Evolutionary conservation across 768 basidiomycete species (phyloP), one percentile per base, ranked within the genome.

Genomic region (Suillus ampliporus): DNA sequence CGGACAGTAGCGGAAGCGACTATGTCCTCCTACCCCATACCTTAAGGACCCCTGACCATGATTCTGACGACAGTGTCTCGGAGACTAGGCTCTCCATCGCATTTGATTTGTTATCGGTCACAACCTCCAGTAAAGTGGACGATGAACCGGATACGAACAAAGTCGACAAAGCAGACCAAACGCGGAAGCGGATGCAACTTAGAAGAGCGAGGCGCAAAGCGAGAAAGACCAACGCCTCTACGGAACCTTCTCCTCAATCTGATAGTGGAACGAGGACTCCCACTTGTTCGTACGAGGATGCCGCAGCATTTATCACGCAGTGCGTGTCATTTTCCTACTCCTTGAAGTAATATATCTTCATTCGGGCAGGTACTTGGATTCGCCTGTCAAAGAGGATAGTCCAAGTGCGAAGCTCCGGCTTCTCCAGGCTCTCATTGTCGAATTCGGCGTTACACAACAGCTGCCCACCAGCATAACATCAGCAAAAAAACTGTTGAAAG

Each of bases 371-470:
- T 67, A 68, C 43, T 63, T 77, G 51, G 65, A 68, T n/a, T 58
- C 60, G 28, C 71, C 72, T 21, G 53, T 57, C 26, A 60, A 63
- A 37, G 64, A 62, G 31, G 60, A 58, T 0, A 9, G 23, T 38
- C 21, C 21, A 3, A 63, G 52, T 21, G 21, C 61, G 28, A 79
- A 85, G 43, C 83, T 93, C 40, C 80, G 83, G 7, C 78, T 93
- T 43, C 79, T 92, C 7, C 91, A 92, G 61, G 86, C 90, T 0
- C 83, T 93, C 62, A 86, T 91, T 66, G 79, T 92, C 64, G 92
- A 93, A 75, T 80, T 93, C n/a, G 91, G 91, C n/a, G 77, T 84
- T 58, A 76, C 80, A 64, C 69, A 58, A 23, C 74, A 79, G 28
- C 77, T 91, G 3, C 91, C 91, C 3, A 72, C 73, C 35, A 83